phyloP scores from a whole-genome alignment of 352 stramenopile genomes.

The Phytophthora boehmeriae region DNA sequence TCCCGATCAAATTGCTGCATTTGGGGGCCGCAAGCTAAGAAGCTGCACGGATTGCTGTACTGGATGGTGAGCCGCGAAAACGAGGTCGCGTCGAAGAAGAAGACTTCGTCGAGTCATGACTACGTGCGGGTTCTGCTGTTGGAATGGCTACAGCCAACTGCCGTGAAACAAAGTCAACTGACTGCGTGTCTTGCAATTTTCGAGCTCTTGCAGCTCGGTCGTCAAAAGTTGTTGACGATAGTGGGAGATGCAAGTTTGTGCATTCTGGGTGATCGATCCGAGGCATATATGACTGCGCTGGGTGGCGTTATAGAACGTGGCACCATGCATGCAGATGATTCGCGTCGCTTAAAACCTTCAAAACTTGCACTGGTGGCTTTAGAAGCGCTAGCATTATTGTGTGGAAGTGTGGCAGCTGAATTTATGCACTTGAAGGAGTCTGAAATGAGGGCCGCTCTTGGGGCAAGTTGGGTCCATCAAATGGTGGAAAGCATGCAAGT shows the following conservation, averaged over 20 bases:
- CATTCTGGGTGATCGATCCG: slow-evolving; percentile 18
- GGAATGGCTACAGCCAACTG: slow-evolving; percentile 28
- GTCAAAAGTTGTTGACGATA: slow-evolving; percentile 10
- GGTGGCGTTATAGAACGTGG: slow-evolving; percentile 22
- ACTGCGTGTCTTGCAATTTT: slow-evolving; percentile 62
- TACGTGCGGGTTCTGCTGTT: slow-evolving; percentile 46
- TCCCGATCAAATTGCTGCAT: slow-evolving; percentile 64
- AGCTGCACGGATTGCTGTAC: slow-evolving; percentile 53
- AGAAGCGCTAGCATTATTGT: slow-evolving; percentile 55
- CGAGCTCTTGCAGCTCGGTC: slow-evolving; percentile 57
- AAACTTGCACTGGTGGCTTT: slow-evolving; percentile 58
- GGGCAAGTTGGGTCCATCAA: slow-evolving; percentile 4
- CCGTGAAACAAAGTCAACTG: slow-evolving; percentile 58
- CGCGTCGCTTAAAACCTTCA: slow-evolving; percentile 46
- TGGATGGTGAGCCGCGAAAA: slow-evolving; percentile 47
- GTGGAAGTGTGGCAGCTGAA: slow-evolving; percentile 32
- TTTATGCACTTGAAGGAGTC: slow-evolving; percentile 20
- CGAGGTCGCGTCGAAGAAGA: neutral
- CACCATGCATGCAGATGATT: slow-evolving; percentile 18
- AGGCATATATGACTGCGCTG: slow-evolving; percentile 24
- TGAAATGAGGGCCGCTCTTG: slow-evolving; percentile 3
- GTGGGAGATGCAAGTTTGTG: neutral
- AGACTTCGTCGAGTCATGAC: neutral
- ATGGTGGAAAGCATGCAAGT: slow-evolving; percentile 25
- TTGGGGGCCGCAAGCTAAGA: slow-evolving; percentile 53